Conservation (phyloP, 345 rosid genomes). For the Linum lewisii region DNA sequence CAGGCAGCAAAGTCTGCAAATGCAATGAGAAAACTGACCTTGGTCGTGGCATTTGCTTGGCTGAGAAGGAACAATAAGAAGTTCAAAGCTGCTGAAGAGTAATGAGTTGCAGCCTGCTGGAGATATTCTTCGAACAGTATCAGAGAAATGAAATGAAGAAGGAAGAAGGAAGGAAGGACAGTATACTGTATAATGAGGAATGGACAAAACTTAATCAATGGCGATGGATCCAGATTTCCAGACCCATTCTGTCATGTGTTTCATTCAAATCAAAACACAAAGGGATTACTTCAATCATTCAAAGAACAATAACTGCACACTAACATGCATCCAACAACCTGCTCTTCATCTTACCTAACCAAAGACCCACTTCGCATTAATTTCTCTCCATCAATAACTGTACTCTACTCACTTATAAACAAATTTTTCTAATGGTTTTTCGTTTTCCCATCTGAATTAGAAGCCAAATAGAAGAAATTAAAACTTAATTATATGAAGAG, state of each 20-base stretch:
- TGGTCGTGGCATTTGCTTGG: slow-evolving; percentile 59
- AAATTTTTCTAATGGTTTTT: too few species aligned
- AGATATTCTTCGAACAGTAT: too few species aligned
- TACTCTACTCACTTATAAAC: not conserved
- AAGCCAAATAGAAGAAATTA: too few species aligned
- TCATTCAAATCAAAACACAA: too few species aligned
- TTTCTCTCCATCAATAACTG: not conserved
- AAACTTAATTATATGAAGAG: too few species aligned
- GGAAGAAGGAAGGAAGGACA: too few species aligned
- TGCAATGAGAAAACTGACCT: slow-evolving; percentile 32
- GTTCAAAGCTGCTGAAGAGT: not conserved
- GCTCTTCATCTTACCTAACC: not conserved
- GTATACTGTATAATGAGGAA: too few species aligned
- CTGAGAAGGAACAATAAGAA: slow-evolving; percentile 3
- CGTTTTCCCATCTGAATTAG: too few species aligned
- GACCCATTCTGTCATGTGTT: not conserved
- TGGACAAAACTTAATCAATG: too few species aligned
- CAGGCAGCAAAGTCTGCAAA: too few species aligned
- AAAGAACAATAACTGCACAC: not conserved
- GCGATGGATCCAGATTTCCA: not conserved
- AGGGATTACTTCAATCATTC: not conserved
- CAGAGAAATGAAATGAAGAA: too few species aligned
- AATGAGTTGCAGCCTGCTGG: not conserved
- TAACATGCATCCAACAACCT: not conserved
- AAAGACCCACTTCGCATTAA: not conserved